These are phyloP conservation scores for Liriodendron chinense DNA, from an alignment of 164 flowering plant species.

Conservation along the genomic window DNA sequence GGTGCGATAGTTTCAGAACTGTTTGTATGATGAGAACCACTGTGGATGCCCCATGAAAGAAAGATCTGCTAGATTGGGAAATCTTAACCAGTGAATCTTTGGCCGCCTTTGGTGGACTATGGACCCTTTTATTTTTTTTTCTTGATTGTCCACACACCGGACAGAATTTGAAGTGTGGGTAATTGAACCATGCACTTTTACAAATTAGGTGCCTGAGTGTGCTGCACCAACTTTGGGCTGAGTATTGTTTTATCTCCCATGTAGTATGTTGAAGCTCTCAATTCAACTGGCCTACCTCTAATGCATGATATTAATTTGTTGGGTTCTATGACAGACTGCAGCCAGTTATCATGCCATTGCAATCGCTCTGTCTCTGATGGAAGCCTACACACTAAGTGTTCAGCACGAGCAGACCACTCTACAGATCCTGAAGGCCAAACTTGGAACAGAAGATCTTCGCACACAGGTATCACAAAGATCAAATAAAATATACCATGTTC, in stretches of 20 bases:
- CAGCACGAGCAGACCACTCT: slow-evolving; percentile 96
- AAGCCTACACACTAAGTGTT: slow-evolving; percentile 89
- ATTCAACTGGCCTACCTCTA: neutral
- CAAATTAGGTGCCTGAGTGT: too few species aligned
- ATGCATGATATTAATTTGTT: slow-evolving; percentile 7
- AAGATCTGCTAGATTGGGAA: too few species aligned
- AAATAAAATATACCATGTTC: neutral
- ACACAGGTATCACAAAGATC: slow-evolving; percentile 58
- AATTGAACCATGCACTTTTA: too few species aligned
- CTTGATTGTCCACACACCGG: too few species aligned
- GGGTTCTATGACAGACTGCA: slow-evolving; percentile 58
- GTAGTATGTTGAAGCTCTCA: neutral
- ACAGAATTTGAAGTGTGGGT: too few species aligned
- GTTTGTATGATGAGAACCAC: too few species aligned
- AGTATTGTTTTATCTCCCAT: too few species aligned
- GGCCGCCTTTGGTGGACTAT: too few species aligned
- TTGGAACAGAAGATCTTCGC: slow-evolving; percentile 89
- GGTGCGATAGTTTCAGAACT: neutral
- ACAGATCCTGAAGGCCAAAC: slow-evolving; percentile 83
- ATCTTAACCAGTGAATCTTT: too few species aligned
- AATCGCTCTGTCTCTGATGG: slow-evolving; percentile 93
- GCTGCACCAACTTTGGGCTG: too few species aligned
- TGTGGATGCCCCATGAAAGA: too few species aligned
- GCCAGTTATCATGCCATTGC: slow-evolving; percentile 99
- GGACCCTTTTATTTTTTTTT: too few species aligned